A percentile compares a stretch with the other conserved stretches of the same genome.
Conservation (phyloP, 2,329 filamentous ascomycete species). For the Penicillium carneum region DNA sequence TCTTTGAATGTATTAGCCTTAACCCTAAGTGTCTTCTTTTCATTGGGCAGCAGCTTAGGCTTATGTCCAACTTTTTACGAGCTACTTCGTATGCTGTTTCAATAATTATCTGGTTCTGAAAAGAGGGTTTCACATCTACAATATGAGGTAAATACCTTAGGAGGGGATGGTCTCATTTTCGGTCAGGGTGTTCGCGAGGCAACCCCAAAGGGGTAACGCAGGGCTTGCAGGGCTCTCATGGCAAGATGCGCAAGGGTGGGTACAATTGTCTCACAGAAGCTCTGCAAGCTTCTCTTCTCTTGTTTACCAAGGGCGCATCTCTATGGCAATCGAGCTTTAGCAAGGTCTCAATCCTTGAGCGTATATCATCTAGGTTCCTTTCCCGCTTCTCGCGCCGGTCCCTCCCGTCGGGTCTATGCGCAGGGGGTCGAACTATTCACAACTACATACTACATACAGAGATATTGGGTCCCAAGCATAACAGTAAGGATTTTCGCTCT, state of each 20-base stretch:
- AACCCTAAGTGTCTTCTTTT: background rate
- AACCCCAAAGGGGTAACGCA: slow-evolving; percentile 17
- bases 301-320: background rate
- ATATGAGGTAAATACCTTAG: background rate
- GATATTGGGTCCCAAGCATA: background rate
- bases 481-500: background rate
- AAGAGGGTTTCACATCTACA: background rate
- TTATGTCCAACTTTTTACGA: background rate
- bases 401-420: background rate
- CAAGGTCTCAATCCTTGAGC: slow-evolving; percentile 7
- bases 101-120: background rate
- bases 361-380: background rate
- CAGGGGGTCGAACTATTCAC: background rate
- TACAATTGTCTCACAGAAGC: slow-evolving; percentile 13
- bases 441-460: background rate
- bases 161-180: slow-evolving; percentile 2
- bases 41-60: background rate
- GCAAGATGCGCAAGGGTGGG: slow-evolving; percentile 13
- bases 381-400: background rate
- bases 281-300: background rate
- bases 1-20: background rate
- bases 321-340: background rate
- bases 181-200: slow-evolving; percentile 13
- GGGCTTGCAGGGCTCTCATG: slow-evolving; percentile 11
- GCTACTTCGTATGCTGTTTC: background rate